Percentiles rank a stretch among this genome's conserved stretches.
Conservation (phyloP, 768 basidiomycete genomes). For the Gymnopilus junonius region DNA sequence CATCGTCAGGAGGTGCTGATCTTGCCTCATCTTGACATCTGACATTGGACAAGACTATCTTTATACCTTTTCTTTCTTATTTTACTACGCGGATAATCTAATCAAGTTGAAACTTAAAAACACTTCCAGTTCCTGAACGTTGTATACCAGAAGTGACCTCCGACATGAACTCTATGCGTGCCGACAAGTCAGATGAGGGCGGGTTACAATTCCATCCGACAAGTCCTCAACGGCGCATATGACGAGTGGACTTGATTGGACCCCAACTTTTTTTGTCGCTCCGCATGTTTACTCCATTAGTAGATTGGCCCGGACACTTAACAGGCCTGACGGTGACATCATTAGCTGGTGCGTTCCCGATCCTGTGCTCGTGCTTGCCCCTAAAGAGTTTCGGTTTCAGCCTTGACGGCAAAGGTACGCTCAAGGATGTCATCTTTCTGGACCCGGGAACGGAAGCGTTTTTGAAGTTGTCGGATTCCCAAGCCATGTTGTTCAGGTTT, state of each 20-base stretch:
- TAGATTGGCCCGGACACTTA: not conserved
- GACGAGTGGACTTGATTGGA: not conserved
- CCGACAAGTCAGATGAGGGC: not conserved
- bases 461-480: not conserved
- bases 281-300: not conserved
- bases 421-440: not conserved
- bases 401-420: not conserved
- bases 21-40: not conserved
- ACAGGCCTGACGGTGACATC: not conserved
- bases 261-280: not conserved
- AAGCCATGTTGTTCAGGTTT: not conserved
- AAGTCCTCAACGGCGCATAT: not conserved
- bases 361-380: not conserved
- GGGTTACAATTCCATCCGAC: not conserved
- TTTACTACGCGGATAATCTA: not conserved
- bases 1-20: slow-evolving; percentile 19
- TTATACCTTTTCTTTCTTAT: not conserved
- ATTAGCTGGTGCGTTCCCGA: not conserved
- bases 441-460: not conserved
- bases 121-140: not conserved
- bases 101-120: not conserved
- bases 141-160: too few species aligned
- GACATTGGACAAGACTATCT: not conserved
- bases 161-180: not conserved
- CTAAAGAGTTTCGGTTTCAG: not conserved